Evolutionary conservation across 768 basidiomycete genomes (phyloP), one percentile per base, ranked within the genome.

Genomic region (Naematelia encephala): DNA sequence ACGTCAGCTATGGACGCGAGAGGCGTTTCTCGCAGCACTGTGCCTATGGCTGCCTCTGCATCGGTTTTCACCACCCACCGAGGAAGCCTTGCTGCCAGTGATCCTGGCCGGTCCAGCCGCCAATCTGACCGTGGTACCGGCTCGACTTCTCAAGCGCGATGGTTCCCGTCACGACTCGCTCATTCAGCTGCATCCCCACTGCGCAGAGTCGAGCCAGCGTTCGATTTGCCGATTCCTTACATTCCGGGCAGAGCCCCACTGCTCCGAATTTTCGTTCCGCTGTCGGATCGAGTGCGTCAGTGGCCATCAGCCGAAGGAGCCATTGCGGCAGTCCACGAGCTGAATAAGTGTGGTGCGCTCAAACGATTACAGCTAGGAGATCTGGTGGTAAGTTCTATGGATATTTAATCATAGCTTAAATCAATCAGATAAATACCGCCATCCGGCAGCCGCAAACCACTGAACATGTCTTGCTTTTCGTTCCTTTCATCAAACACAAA

Each of bases 291-390:
- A 19, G 68, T 77, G 4, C 56, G 52, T 12, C 44, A 57, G 1
- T 77, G 75, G 75, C 75, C 75, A 4, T 74, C 72, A 11, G 70
- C 73, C 14, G 72, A 75, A 58, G 75, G 70, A 5, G 73, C 73
- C 14, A 30, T 45, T 12, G 60, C 62, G 5, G 68, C 66, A 0
- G 48, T 73, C 5, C 54, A 57, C 19, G 75, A 77, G 43, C 55
- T 77, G 29, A 72, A 77, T 47, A 75, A 75, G 43, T 74, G 73
- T 62, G 75, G 75, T 3, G 75, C 75, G 1, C 54, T 66, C 47
- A 60, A 60, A 23, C 59, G 66, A 42, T 57, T 77, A 39, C 55
- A 57, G 22, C 28, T 75, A 14, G 75, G 75, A 1, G 75, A 77
- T 43, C 29, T 77, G 8, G 56, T 77, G 12, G 70, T 73, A 50